Percentiles rank a stretch among this genome's conserved stretches.
phyloP scores from a whole-genome alignment of 116 monocot species.

The Iris pallida region DNA sequence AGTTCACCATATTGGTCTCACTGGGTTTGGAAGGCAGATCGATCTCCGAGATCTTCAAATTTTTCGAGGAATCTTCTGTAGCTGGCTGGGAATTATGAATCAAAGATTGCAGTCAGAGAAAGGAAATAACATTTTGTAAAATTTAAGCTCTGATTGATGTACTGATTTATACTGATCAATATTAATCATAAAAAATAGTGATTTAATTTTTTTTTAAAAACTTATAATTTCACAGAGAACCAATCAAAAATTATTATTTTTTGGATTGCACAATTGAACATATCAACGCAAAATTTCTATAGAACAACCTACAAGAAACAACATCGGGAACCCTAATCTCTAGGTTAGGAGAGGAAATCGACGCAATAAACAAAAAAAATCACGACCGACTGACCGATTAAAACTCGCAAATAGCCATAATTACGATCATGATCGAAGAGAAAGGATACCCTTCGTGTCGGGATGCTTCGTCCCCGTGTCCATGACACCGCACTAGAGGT shows the following conservation, averaged over 20 bases:
- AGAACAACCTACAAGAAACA: neutral
- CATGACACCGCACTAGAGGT: slow-evolving; percentile 58
- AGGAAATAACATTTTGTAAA: too few relatives aligned
- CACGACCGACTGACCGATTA: neutral
- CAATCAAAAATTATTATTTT: too few relatives aligned
- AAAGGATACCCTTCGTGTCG: slow-evolving; percentile 24
- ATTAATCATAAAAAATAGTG: too few relatives aligned
- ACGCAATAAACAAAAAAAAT: too few relatives aligned
- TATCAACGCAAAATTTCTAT: slow-evolving; percentile 4
- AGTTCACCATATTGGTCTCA: slow-evolving; percentile 30
- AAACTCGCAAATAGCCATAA: neutral
- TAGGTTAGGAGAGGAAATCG: too few relatives aligned
- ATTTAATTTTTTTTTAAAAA: too few relatives aligned
- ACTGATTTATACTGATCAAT: too few relatives aligned
- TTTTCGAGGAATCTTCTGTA: slow-evolving; percentile 40
- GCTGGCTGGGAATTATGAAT: slow-evolving; percentile 30
- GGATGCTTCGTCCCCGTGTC: slow-evolving; percentile 10
- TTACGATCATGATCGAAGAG: neutral
- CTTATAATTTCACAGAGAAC: too few relatives aligned
- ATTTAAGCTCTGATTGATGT: too few relatives aligned
- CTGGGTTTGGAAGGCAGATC: slow-evolving; percentile 21
- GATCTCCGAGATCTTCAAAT: slow-evolving; percentile 25
- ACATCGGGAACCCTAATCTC: too few relatives aligned
- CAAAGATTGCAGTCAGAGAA: neutral
- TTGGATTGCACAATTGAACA: neutral